Evolutionary conservation across 495 filamentous ascomycete genomes (phyloP).

Genomic region (Mycothermus thermophilus): DNA sequence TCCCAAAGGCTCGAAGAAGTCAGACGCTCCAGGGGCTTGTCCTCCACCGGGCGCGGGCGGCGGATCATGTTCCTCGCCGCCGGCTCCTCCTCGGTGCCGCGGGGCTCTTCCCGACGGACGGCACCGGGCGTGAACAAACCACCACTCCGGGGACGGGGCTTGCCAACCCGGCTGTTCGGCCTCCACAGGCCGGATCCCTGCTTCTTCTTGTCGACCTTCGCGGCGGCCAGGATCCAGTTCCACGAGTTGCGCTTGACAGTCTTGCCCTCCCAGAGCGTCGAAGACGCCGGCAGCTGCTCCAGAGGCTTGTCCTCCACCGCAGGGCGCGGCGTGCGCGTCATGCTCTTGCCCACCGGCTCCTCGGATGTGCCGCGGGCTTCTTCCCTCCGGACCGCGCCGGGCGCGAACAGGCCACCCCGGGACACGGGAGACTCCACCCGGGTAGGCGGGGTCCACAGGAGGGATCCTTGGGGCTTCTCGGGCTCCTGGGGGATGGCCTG

Average conservation of each 20-base stretch:
- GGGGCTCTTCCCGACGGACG: conserved; percentile 12
- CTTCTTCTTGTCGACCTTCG: no score
- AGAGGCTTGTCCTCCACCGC: conserved; percentile 9
- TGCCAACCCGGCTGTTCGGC: no score
- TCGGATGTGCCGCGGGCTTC: conserved; percentile 18
- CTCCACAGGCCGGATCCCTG: no score
- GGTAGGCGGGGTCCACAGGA: no score
- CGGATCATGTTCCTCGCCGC: conserved; percentile 20
- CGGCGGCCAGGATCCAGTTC: no score
- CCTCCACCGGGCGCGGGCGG: conserved; percentile 12
- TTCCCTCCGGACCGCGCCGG: background rate
- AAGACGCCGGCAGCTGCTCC: conserved; percentile 15
- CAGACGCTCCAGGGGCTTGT: conserved; percentile 16
- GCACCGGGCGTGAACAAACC: conserved; percentile 14
- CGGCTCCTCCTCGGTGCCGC: conserved; percentile 23
- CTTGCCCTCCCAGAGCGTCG: conserved; percentile 14
- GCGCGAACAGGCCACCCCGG: background rate
- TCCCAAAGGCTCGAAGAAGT: conserved; percentile 25
- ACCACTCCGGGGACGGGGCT: no score
- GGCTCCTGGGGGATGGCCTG: no score
- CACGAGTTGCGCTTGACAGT: conserved; percentile 1
- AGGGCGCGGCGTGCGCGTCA: conserved; percentile 8
- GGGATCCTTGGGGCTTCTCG: no score
- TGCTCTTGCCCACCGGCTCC: conserved; percentile 18
- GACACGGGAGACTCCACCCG: no score